These are phyloP conservation scores for Penicillium goetzii DNA, from an alignment of 495 filamentous ascomycete genomes.

Conservation along the genomic window DNA sequence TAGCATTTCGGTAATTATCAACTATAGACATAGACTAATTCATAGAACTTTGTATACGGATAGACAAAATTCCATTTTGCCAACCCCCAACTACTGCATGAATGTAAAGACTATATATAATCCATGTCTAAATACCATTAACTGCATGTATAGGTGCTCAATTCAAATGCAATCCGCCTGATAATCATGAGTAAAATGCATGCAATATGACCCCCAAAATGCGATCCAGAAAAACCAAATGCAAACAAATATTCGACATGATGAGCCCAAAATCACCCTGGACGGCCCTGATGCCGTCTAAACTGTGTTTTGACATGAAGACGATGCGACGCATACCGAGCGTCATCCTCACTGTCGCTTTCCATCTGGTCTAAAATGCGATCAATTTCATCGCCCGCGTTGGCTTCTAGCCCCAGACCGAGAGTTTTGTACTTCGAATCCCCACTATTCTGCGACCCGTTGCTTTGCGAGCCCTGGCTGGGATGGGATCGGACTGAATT, in stretches of 20 bases:
- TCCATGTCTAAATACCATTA: neutral
- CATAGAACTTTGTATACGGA: conserved; percentile 10
- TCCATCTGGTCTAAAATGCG: conserved; percentile 57
- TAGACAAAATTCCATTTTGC: conserved; percentile 5
- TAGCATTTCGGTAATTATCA: neutral
- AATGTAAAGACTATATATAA: neutral
- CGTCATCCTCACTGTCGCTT: conserved; percentile 48
- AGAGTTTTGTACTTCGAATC: conserved; percentile 8
- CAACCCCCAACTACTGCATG: neutral
- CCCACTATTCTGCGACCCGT: conserved; percentile 19
- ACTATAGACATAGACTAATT: conserved; percentile 14
- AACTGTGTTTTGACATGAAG: conserved; percentile 13
- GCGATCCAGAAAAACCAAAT: conserved; percentile 10
- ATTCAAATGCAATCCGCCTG: conserved; percentile 1
- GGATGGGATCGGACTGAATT: conserved; percentile 16
- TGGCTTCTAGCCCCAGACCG: conserved; percentile 35
- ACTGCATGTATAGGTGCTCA: neutral
- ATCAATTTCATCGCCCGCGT: conserved; percentile 55
- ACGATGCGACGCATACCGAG: conserved; percentile 29
- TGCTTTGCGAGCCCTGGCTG: conserved; percentile 31
- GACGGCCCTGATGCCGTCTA: conserved; percentile 12
- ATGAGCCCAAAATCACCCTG: conserved; percentile 15
- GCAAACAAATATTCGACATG: neutral
- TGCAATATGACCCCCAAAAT: conserved; percentile 7
- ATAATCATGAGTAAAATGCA: neutral